A percentile compares a stretch with the other conserved stretches of the same genome.
Evolutionary conservation across 163 green algal species (phyloP).

Genomic region (Scenedesmus sp.): DNA sequence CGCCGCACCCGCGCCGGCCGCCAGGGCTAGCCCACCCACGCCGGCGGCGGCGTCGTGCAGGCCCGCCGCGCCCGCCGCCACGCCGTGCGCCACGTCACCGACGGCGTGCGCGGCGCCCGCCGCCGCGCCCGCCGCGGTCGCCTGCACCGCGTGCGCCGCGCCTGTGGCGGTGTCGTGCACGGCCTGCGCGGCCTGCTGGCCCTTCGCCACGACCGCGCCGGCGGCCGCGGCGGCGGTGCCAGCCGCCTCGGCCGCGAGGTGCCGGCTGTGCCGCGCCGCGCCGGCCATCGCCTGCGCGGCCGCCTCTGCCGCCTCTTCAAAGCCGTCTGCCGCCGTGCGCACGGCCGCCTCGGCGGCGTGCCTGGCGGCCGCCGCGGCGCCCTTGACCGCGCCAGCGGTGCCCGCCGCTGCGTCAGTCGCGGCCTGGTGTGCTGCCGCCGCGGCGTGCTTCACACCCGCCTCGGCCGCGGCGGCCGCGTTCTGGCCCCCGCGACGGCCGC

Average conservation of each 20-base stretch:
- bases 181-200: neutral
- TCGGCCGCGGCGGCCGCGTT: neutral
- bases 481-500: neutral
- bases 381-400: no score
- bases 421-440: no score
- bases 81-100: neutral
- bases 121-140: neutral
- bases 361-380: no score
- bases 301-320: no score
- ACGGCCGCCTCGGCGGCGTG: no score
- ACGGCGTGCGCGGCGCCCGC: neutral
- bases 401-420: neutral
- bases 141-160: neutral
- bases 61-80: no score
- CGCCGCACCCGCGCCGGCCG: conserved; percentile 10
- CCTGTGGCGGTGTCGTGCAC: neutral
- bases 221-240: neutral
- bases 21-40: no score
- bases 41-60: no score
- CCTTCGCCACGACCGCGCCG: neutral
- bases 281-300: no score
- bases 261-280: no score
- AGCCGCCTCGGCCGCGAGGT: neutral
- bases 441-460: neutral
- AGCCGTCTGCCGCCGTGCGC: no score